These are phyloP conservation scores for Eremothecium coryli DNA, from an alignment of 1,139 yeast species.

Conservation along the genomic window DNA sequence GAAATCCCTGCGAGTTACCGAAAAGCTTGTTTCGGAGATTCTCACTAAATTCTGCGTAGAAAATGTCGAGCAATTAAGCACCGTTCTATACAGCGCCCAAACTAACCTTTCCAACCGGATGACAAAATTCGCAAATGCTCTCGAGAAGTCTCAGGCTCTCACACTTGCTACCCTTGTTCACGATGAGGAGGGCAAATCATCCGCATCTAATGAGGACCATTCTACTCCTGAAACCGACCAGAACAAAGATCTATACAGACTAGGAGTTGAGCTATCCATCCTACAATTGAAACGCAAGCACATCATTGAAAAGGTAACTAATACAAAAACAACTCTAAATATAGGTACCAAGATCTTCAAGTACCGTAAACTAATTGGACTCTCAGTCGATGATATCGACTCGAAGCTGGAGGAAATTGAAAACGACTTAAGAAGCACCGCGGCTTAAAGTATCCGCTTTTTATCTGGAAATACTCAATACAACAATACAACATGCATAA, in stretches of 20 bases:
- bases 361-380: slow-evolving; percentile 71
- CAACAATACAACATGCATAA: too few relatives aligned
- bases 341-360: slow-evolving; percentile 53
- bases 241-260: slow-evolving; percentile 14
- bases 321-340: slow-evolving; percentile 31
- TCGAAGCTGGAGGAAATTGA: slow-evolving; percentile 54
- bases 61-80: slow-evolving; percentile 2
- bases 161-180: slow-evolving; percentile 50
- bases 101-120: slow-evolving; percentile 6
- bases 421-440: slow-evolving; percentile 23
- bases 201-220: slow-evolving; percentile 15
- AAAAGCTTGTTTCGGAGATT: slow-evolving; percentile 13
- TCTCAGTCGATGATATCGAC: slow-evolving; percentile 72
- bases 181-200: slow-evolving; percentile 39
- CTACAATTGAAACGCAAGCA: slow-evolving; percentile 45
- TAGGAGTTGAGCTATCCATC: slow-evolving; percentile 41
- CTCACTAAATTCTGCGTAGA: slow-evolving; percentile 4
- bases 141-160: slow-evolving; percentile 49
- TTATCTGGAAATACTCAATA: too few relatives aligned
- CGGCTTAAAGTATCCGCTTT: background rate
- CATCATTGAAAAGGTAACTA: slow-evolving; percentile 35
- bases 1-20: slow-evolving; percentile 39
- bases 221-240: slow-evolving; percentile 12
- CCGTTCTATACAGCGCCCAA: slow-evolving; percentile 1
- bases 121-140: slow-evolving; percentile 18